Evolutionary conservation across 2,329 filamentous ascomycete species (phyloP).

Genomic region (Hirsutella minnesotensis): DNA sequence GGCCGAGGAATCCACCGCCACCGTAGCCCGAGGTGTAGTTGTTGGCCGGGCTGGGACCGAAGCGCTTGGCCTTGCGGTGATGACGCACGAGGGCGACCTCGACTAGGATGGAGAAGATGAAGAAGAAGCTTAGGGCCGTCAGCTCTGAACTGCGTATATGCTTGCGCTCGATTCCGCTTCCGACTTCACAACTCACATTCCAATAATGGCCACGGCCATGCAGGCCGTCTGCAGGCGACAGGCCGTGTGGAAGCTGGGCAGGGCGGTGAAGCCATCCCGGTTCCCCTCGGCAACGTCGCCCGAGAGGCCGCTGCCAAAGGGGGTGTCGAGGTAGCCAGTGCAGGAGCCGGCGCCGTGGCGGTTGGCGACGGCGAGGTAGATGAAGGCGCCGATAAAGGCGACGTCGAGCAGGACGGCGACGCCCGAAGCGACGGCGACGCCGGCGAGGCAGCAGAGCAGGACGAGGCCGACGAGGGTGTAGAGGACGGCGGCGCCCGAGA

Average conservation of each 20-base stretch:
- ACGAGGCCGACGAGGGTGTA: conserved; percentile 65
- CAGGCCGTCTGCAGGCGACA: conserved; percentile 68
- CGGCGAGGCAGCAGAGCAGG: conserved; percentile 69
- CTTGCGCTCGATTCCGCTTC: no score
- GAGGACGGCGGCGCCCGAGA: conserved; percentile 61
- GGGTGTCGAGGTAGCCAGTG: conserved; percentile 45
- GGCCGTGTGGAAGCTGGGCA: conserved; percentile 38
- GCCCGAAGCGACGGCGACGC: conserved; percentile 59
- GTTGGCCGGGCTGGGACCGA: conserved; percentile 36
- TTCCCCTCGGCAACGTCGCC: conserved; percentile 34
- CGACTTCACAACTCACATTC: conserved; percentile 50
- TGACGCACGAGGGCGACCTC: conserved; percentile 58
- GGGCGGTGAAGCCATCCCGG: conserved; percentile 30
- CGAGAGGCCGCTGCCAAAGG: conserved; percentile 53
- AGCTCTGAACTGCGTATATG: neutral
- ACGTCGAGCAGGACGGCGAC: conserved; percentile 67
- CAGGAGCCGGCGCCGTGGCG: conserved; percentile 58
- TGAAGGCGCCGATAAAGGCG: conserved; percentile 63
- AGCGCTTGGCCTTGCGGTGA: conserved; percentile 64
- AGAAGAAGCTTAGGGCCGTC: conserved; percentile 46
- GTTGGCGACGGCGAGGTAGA: conserved; percentile 70
- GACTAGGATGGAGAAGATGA: conserved; percentile 58
- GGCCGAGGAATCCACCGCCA: conserved; percentile 19
- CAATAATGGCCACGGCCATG: conserved; percentile 69
- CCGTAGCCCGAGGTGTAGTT: conserved; percentile 50